These are phyloP conservation scores for Caulochytrium protostelioides DNA, from an alignment of 371 early-diverging fungal species.

Conservation along the genomic window DNA sequence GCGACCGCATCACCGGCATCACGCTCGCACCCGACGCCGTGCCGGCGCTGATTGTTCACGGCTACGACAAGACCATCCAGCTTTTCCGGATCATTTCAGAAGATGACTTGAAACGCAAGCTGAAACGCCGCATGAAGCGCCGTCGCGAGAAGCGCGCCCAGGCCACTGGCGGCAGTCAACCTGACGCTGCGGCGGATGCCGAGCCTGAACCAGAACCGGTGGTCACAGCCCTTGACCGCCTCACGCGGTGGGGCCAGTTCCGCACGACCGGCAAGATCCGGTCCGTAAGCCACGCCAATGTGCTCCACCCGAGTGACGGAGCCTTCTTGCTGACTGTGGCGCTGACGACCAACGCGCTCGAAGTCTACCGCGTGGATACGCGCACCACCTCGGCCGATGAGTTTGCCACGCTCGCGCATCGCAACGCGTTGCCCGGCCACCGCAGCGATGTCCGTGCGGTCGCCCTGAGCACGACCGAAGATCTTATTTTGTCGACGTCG, in stretches of 20 bases:
- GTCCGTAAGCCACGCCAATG: slow-evolving; percentile 43
- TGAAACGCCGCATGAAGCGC: slow-evolving; percentile 55
- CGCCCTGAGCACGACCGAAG: slow-evolving; percentile 65
- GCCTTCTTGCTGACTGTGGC: slow-evolving; percentile 14
- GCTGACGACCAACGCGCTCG: slow-evolving; percentile 47
- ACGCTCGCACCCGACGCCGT: too few species aligned
- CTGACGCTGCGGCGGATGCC: slow-evolving; percentile 3
- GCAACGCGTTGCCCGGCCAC: slow-evolving; percentile 73
- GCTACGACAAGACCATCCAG: slow-evolving; percentile 59
- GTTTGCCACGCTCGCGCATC: too few species aligned
- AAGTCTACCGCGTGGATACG: slow-evolving; percentile 36
- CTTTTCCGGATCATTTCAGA: slow-evolving; percentile 49
- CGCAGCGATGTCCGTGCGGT: slow-evolving; percentile 70
- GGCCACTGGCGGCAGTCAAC: slow-evolving; percentile 5
- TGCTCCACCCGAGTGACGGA: too few species aligned
- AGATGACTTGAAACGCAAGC: slow-evolving; percentile 57
- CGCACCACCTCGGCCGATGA: slow-evolving; percentile 22
- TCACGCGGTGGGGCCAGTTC: slow-evolving; percentile 35
- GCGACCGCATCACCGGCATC: too few species aligned
- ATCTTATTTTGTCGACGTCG: slow-evolving; percentile 59
- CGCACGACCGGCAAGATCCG: slow-evolving; percentile 46
- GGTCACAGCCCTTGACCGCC: slow-evolving; percentile 44
- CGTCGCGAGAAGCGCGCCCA: slow-evolving; percentile 44
- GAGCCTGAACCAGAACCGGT: slow-evolving; percentile 24
- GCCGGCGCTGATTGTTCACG: too few species aligned